Base-by-base conservation (phyloP, 2,329 filamentous ascomycete species). In the Sclerotinia trifoliorum region DNA sequence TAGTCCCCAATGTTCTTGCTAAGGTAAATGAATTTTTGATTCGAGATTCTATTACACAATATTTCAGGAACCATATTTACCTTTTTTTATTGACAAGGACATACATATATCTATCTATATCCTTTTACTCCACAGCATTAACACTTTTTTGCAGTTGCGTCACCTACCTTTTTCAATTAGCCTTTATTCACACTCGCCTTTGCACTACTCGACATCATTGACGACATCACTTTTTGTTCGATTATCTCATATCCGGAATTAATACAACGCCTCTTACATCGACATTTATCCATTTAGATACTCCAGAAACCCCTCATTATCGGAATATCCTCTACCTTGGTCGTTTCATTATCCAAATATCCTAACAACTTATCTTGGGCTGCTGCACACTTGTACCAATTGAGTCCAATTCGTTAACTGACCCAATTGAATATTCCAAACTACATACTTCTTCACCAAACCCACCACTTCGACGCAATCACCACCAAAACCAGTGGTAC, bases 21-120 rank as follows among this genome's bases (percentile, higher is more conserved):
- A 49, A 35, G 21, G 46, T 49, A 62, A 51, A 21, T 39, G 58
- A n/a, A 63, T 51, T 42, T 26, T 21, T 51, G 29, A 39, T 51
- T 42, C 60, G 15, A 63, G 46, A 63, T 63, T 63, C 60, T 63
- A 51, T 63, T 63, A 63, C 60, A 63, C 60, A 63, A 51, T 39
- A 26, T 24, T 63, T 63, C 60, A 42, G 29, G 32, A 51, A 51
- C 32, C 15, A 35, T 35, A 63, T 51, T 52, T 13, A 39, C 46
- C 13, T 51, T 39, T 26, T 63, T 39, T 32, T 21, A 26, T 63
- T 26, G 32, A 63, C 10, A 24, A 24, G 46, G 32, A 39, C 21
- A 51, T 52, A 63, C 60, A 51, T 51, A 52, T 42, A 39, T 13
- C 10, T 39, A 63, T 51, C 60, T 21, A 35, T n/a, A 11, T 15